phyloP scores from a whole-genome alignment of 805 yeast genomes.

The Ogataea angusta region DNA sequence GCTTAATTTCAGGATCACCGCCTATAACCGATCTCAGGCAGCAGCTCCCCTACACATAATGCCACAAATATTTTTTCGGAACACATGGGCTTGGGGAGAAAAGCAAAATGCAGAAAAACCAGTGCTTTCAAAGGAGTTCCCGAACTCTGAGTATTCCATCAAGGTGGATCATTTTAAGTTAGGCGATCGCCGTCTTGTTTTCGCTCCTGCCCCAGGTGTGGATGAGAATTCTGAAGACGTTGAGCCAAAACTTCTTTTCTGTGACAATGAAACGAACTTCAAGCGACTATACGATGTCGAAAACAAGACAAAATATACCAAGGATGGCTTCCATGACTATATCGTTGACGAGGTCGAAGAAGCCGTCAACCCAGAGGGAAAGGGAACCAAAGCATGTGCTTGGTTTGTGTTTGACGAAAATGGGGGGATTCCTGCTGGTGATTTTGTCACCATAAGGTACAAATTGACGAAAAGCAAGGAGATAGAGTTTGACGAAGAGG shows the following conservation, averaged over 20 bases:
- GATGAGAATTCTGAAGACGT: slow-evolving; percentile 59
- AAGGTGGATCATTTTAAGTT: slow-evolving; percentile 64
- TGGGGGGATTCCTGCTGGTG: slow-evolving; percentile 82
- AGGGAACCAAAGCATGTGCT: slow-evolving; percentile 84
- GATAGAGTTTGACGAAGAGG: slow-evolving; percentile 61
- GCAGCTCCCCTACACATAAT: slow-evolving; percentile 86
- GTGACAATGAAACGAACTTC: slow-evolving; percentile 86
- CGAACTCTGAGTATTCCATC: slow-evolving; percentile 45
- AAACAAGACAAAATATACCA: slow-evolving; percentile 59
- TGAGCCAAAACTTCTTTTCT: slow-evolving; percentile 73
- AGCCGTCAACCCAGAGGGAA: slow-evolving; percentile 64
- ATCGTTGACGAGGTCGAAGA: slow-evolving; percentile 57
- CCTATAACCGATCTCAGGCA: slow-evolving; percentile 76
- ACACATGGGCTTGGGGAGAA: slow-evolving; percentile 91
- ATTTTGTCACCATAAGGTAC: slow-evolving; percentile 80
- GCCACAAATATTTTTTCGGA: slow-evolving; percentile 82
- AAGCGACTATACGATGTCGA: slow-evolving; percentile 60
- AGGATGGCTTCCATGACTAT: slow-evolving; percentile 90
- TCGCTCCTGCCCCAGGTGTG: slow-evolving; percentile 83
- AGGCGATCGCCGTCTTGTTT: slow-evolving; percentile 61
- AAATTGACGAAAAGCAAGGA: slow-evolving; percentile 42
- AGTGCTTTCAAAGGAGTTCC: slow-evolving; percentile 36
- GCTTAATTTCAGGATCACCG: slow-evolving; percentile 77
- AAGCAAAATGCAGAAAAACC: slow-evolving; percentile 49
- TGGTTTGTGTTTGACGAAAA: slow-evolving; percentile 75